These are phyloP conservation scores for Isochrysis galbana DNA, from an alignment of 78 protist genomes.

Conservation along the genomic window DNA sequence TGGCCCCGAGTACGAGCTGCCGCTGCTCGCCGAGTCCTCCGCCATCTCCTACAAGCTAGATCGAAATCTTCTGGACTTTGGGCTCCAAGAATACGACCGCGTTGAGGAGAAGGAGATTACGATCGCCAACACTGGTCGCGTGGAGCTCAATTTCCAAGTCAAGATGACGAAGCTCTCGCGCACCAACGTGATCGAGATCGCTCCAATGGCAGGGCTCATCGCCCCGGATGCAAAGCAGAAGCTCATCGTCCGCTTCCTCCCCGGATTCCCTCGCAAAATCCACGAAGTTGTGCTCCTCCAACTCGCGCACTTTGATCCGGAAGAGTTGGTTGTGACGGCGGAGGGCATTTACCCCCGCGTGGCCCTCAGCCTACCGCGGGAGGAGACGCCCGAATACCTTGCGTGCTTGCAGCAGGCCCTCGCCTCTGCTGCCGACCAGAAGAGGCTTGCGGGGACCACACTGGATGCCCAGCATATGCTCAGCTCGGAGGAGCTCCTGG, in stretches of 20 bases:
- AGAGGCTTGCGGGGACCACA: too few species aligned
- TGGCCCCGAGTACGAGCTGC: conserved; percentile 68
- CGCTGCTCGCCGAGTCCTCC: conserved; percentile 60
- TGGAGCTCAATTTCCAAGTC: conserved; percentile 36
- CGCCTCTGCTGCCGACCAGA: too few species aligned
- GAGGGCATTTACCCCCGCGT: conserved; percentile 54
- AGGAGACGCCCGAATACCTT: neutral
- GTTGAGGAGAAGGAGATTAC: conserved; percentile 18
- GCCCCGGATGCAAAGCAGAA: conserved; percentile 28
- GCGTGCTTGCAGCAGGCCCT: neutral
- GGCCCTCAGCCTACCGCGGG: conserved; percentile 23
- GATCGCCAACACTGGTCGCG: conserved; percentile 61
- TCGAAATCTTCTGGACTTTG: conserved; percentile 42
- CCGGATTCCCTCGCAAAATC: conserved; percentile 41
- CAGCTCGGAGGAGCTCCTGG: neutral
- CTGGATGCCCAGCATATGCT: too few species aligned
- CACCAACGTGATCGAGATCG: neutral
- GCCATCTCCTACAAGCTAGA: conserved; percentile 54
- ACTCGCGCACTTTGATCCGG: conserved; percentile 70
- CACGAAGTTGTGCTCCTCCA: conserved; percentile 39
- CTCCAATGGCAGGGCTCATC: neutral
- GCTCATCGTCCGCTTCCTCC: conserved; percentile 12
- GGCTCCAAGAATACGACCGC: conserved; percentile 17
- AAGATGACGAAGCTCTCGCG: neutral
- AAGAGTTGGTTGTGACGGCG: conserved; percentile 45